Percentiles rank a stretch among this genome's conserved stretches.
Evolutionary conservation across 202 grass and related monocot species (phyloP).

Genomic region (Sporobolus alterniflorus): DNA sequence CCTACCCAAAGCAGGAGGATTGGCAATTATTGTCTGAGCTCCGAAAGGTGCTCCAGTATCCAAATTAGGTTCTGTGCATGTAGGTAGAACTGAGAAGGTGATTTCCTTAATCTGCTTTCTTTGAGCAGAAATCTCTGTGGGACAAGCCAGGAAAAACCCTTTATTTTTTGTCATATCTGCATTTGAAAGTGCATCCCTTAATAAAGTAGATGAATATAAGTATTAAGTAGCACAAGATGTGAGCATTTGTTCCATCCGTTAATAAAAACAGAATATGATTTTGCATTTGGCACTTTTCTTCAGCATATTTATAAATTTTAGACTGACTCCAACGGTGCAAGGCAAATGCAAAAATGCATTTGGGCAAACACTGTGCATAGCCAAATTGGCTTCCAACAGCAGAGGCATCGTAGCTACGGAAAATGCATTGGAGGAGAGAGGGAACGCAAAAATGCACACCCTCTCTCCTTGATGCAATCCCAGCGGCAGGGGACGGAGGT

Average conservation of each 20-base stretch:
- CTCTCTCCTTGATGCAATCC: too few species aligned
- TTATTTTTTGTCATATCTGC: slow-evolving; percentile 98
- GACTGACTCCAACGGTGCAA: too few species aligned
- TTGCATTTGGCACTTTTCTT: slow-evolving; percentile 8
- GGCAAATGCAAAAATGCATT: too few species aligned
- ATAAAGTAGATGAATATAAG: slow-evolving; percentile 33
- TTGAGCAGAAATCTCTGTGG: slow-evolving; percentile 88
- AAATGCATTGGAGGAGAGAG: too few species aligned
- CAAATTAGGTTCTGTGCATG: slow-evolving; percentile 96
- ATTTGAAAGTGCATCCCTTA: slow-evolving; percentile 40
- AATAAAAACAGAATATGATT: background rate
- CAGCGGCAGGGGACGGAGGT: too few species aligned
- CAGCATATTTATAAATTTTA: slow-evolving; percentile 2
- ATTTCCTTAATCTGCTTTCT: slow-evolving; percentile 97
- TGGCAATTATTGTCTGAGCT: slow-evolving; percentile 97
- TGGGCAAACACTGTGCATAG: too few species aligned
- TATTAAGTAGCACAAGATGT: background rate
- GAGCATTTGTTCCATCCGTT: background rate
- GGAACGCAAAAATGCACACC: too few species aligned
- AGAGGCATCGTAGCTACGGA: too few species aligned
- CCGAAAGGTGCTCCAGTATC: slow-evolving; percentile 81
- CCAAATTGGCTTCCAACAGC: too few species aligned
- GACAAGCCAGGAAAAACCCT: slow-evolving; percentile 81
- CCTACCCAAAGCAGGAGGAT: slow-evolving; percentile 96
- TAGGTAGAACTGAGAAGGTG: slow-evolving; percentile 92